Base-by-base conservation (phyloP, 2,329 filamentous ascomycete genomes). In the Ophiostoma pallidulum region DNA sequence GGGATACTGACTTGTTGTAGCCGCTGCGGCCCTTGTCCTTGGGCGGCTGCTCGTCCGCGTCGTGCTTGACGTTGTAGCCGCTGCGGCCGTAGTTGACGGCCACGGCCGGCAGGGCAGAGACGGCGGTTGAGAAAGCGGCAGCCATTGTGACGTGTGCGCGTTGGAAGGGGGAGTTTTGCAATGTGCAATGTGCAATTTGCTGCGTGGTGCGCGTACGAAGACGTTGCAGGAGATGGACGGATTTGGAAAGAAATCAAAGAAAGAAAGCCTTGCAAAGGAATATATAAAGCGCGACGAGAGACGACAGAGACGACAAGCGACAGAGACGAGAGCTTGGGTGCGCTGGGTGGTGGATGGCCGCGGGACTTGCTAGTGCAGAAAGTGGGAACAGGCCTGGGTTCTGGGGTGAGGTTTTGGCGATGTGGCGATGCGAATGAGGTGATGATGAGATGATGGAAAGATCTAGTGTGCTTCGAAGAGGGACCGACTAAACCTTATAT, bases 1-100 rank as follows among this genome's bases (percentile, higher is more conserved):
- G n/a, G n/a, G n/a, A 13, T 2, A 53, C 58, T 54, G 20, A 60
- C 59, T 60, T 69, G 66, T 72, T 73, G 64, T 72, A 72, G 53
- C 69, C 69, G 45, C 64, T 67, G 52, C 69, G 69, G 60, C 70
- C 70, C 50, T 66, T 62, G 61, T 65, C 62, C 54, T 60, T 57
- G 49, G 44, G 33, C 10, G 49, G 50, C 51, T 60, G 55, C 31
- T 62, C 54, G 22, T 63, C 56, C 44, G 62, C 62, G 48, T 64
- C 62, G 43, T 62, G 60, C 58, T 65, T 59, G 56, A 59, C 60
- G 55, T 69, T 68, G 60, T 69, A 68, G 47, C 66, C 66, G 43
- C 60, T 63, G 55, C 67, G 67, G 56, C 68, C 68, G 48, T 58
- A 58, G 56, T 57, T 47, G 63, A 67, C 59, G 62, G 68, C 57